phyloP scores from a whole-genome alignment of 495 filamentous ascomycete genomes.

The Bryoglossum gracile region DNA sequence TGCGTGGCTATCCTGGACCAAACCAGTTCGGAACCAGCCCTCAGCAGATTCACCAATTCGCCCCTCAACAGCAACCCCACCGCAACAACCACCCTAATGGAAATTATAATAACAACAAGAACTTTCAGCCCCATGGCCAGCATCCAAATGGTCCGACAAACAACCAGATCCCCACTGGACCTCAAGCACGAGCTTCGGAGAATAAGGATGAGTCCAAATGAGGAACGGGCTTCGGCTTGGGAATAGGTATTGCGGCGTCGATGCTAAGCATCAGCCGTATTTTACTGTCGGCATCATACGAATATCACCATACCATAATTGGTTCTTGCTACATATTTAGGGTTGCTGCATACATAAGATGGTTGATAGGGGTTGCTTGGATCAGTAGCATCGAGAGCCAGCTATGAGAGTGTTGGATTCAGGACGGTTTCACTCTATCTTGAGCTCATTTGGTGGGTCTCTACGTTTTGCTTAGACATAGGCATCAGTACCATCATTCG shows the following conservation, averaged over 20 bases:
- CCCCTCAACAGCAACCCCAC: conserved; percentile 48
- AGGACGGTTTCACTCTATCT: conserved; percentile 12
- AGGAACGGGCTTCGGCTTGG: conserved; percentile 17
- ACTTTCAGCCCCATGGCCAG: conserved; percentile 43
- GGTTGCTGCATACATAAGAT: conserved; percentile 14
- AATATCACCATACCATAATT: conserved; percentile 7
- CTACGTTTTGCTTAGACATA: conserved; percentile 18
- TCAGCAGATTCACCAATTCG: conserved; percentile 58
- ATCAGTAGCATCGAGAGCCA: conserved; percentile 5
- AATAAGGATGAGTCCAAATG: conserved; percentile 51
- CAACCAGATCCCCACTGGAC: conserved; percentile 35
- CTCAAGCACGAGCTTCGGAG: conserved; percentile 37
- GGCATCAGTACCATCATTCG: conserved; percentile 8
- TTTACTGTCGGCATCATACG: conserved; percentile 15
- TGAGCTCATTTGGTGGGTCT: conserved; percentile 18
- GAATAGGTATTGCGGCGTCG: conserved; percentile 17
- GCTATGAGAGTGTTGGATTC: conserved; percentile 15
- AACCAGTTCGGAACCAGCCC: conserved; percentile 57
- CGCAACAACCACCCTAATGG: conserved; percentile 33
- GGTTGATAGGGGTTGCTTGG: conserved; percentile 19
- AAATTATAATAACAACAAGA: conserved; percentile 41
- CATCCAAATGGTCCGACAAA: conserved; percentile 43
- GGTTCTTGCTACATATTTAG: conserved; percentile 22
- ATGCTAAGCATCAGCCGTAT: conserved; percentile 22
- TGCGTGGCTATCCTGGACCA: conserved; percentile 54